Percentiles rank a stretch among this genome's conserved stretches.
Evolutionary conservation across 345 rosid genomes (phyloP).

Genomic region (Eucalyptus polybractea): DNA sequence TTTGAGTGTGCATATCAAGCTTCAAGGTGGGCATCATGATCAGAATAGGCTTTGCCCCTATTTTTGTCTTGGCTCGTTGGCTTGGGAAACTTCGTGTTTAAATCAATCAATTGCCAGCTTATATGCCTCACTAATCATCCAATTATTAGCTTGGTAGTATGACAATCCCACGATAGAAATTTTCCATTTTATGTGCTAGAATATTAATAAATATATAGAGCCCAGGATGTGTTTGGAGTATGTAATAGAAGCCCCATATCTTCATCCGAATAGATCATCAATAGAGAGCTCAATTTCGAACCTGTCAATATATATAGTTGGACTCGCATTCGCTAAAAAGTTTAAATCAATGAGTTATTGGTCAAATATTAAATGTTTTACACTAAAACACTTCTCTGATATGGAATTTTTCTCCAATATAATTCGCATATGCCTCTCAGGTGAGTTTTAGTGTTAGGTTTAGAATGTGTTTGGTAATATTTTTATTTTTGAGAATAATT

Average conservation of each 20-base stretch:
- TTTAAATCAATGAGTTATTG: no score
- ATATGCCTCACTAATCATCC: not conserved
- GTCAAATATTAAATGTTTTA: no score
- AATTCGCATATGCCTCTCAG: no score
- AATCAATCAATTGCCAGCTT: not conserved
- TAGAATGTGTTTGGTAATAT: rapidly evolving
- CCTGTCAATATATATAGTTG: rapidly evolving
- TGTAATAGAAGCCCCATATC: no score
- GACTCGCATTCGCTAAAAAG: no score
- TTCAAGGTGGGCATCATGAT: not conserved
- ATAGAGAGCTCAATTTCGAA: rapidly evolving
- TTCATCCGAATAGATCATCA: rapidly evolving
- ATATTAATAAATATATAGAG: not conserved
- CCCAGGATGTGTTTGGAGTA: not conserved
- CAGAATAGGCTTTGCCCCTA: not conserved
- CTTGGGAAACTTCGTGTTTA: not conserved
- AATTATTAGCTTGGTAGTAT: not conserved
- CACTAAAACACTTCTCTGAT: rapidly evolving
- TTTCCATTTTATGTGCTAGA: not conserved
- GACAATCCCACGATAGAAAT: not conserved
- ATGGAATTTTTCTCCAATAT: no score
- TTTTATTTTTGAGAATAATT: no score
- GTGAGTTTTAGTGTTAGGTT: no score
- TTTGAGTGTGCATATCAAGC: not conserved
- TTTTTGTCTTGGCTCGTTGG: not conserved